Evolutionary conservation across 164 flowering plant species (phyloP).

Genomic region (Brasenia schreberi): DNA sequence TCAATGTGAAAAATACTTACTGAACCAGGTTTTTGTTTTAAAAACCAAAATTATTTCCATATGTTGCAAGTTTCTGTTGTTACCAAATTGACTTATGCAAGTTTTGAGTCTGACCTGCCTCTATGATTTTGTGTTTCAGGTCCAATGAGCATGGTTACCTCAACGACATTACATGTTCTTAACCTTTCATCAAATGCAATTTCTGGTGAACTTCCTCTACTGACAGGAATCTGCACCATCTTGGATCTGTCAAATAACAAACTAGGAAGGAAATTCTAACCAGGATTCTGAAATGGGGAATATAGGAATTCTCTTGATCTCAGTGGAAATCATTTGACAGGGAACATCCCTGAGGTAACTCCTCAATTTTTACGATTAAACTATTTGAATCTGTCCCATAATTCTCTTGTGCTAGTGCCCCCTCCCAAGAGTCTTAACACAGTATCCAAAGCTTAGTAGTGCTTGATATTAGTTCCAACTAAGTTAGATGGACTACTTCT

Average conservation of each 20-base stretch:
- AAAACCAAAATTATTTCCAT: no score
- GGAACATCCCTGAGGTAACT: conserved; percentile 55
- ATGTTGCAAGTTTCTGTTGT: no score
- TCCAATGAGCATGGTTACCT: conserved; percentile 50
- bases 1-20: no score
- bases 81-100: no score
- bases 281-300: no score
- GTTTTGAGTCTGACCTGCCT: no score
- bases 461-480: no score
- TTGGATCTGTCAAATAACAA: conserved; percentile 67
- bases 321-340: conserved; percentile 62
- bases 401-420: conserved; percentile 42
- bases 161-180: conserved; percentile 52
- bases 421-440: conserved; percentile 46
- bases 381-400: conserved; percentile 63
- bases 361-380: conserved; percentile 69
- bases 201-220: conserved; percentile 72
- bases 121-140: conserved; percentile 38
- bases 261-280: no score
- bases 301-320: no score
- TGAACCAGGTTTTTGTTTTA: no score
- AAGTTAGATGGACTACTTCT: no score
- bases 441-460: conserved; percentile 71
- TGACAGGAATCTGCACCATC: conserved; percentile 61
- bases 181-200: conserved; percentile 79